phyloP scores from a whole-genome alignment of 495 filamentous ascomycete genomes.

The Trichocladium antarcticum region DNA sequence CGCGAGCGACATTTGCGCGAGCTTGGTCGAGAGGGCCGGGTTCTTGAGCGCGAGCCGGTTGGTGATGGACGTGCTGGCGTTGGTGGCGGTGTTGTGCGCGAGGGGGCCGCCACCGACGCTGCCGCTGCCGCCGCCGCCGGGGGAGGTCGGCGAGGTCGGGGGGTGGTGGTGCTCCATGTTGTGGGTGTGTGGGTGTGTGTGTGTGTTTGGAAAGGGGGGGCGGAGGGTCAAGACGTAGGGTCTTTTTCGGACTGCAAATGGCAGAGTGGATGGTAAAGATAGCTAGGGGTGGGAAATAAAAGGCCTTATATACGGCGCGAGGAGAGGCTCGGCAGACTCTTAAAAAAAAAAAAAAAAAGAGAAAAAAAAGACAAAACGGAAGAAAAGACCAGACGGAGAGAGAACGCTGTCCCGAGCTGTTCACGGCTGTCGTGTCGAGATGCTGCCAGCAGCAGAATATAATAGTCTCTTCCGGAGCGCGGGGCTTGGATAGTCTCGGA shows the following conservation, averaged over 20 bases:
- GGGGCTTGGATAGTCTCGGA: not conserved
- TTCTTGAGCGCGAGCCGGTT: conserved; percentile 25
- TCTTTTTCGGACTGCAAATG: too few relatives aligned
- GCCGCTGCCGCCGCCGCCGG: not conserved
- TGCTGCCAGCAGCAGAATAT: conserved; percentile 13
- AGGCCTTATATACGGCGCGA: too few relatives aligned
- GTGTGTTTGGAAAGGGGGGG: not conserved
- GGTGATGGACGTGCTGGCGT: conserved; percentile 8
- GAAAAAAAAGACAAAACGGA: not conserved
- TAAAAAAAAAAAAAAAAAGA: not conserved
- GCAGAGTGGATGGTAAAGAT: too few relatives aligned
- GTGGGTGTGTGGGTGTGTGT: not conserved
- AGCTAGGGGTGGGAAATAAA: too few relatives aligned
- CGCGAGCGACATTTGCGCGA: conserved; percentile 38
- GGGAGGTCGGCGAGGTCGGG: not conserved
- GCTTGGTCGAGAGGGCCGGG: conserved; percentile 32
- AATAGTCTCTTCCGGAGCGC: conserved; percentile 6
- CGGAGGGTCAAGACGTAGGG: not conserved
- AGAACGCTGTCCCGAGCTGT: conserved; percentile 1
- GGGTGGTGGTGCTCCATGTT: conserved; percentile 13
- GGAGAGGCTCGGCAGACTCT: too few relatives aligned
- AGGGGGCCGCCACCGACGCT: too few relatives aligned
- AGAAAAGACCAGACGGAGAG: not conserved
- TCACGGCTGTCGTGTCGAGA: not conserved
- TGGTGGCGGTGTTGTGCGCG: conserved; percentile 1